These are phyloP conservation scores for Backusella sp. DNA, from an alignment of 192 early-diverging fungal genomes.

Conservation along the genomic window DNA sequence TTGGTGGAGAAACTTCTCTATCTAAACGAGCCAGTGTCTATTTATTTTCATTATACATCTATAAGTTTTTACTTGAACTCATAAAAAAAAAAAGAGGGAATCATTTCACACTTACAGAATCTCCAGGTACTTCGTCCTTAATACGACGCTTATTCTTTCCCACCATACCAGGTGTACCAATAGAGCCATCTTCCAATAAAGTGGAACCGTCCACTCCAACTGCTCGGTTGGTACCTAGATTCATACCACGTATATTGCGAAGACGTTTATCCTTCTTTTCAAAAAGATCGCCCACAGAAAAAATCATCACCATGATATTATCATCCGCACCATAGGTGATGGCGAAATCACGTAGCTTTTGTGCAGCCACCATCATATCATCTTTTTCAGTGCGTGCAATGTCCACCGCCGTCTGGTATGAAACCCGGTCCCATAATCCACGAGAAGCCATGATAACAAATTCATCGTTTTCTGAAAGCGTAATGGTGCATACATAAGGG, in stretches of 20 bases:
- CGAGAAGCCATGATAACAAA: conserved; percentile 73
- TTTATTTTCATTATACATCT: background rate
- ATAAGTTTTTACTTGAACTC: background rate
- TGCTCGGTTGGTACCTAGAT: conserved; percentile 37
- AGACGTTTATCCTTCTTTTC: conserved; percentile 28
- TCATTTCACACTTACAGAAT: conserved; percentile 34
- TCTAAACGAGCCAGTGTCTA: conserved; percentile 63
- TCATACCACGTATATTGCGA: conserved; percentile 38
- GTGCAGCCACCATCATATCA: conserved; percentile 71
- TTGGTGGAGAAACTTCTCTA: conserved; percentile 80
- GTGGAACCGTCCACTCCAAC: conserved; percentile 9
- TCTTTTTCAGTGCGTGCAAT: conserved; percentile 79
- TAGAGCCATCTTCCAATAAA: conserved; percentile 15
- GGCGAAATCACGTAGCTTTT: conserved; percentile 85
- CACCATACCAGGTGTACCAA: conserved; percentile 1
- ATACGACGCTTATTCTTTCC: conserved; percentile 39
- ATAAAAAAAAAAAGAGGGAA: background rate
- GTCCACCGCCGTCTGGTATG: conserved; percentile 79
- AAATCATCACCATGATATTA: conserved; percentile 85
- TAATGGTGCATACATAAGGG: conserved; percentile 69
- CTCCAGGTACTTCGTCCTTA: conserved; percentile 44
- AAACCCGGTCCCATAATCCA: conserved; percentile 76
- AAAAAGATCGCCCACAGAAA: conserved; percentile 82
- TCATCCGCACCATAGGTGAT: conserved; percentile 76
- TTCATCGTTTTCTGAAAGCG: conserved; percentile 79